Percentiles rank a stretch among this genome's conserved stretches.
phyloP scores from a whole-genome alignment of 2,329 filamentous ascomycete species.

The Aureobasidium sp. region DNA sequence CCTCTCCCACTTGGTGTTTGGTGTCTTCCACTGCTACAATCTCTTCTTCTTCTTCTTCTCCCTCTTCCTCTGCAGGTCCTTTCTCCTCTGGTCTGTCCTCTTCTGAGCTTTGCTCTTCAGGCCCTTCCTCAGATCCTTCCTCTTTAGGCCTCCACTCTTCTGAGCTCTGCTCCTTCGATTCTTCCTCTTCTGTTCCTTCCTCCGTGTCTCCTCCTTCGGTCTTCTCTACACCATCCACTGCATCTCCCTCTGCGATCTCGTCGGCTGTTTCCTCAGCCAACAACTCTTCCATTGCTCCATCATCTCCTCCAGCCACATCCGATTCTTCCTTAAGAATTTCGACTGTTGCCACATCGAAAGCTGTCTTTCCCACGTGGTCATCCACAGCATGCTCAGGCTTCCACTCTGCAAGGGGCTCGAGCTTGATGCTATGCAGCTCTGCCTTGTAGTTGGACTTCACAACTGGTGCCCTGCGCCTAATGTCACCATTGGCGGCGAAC shows the following conservation, averaged over 20 bases:
- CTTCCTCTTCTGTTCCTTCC: too few species aligned
- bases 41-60: not conserved
- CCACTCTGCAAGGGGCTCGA: slow-evolving; percentile 3
- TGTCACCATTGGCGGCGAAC: not conserved
- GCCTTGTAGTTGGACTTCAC: not conserved
- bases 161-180: not conserved
- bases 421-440: not conserved
- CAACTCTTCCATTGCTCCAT: too few species aligned
- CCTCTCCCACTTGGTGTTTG: too few species aligned
- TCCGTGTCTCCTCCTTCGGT: too few species aligned
- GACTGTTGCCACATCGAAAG: not conserved
- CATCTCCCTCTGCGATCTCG: too few species aligned
- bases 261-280: too few species aligned
- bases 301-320: not conserved
- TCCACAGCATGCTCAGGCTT: not conserved
- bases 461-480: not conserved
- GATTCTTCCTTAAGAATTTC: too few species aligned
- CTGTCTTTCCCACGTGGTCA: not conserved
- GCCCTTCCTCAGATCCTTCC: not conserved
- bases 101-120: too few species aligned
- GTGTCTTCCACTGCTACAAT: too few species aligned
- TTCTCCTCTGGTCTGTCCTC: not conserved
- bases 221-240: too few species aligned
- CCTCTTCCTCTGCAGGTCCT: not conserved
- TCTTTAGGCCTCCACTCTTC: not conserved